These are phyloP conservation scores for Phalaenopsis equestris DNA, from an alignment of 106 monocot species.

Conservation along the genomic window DNA sequence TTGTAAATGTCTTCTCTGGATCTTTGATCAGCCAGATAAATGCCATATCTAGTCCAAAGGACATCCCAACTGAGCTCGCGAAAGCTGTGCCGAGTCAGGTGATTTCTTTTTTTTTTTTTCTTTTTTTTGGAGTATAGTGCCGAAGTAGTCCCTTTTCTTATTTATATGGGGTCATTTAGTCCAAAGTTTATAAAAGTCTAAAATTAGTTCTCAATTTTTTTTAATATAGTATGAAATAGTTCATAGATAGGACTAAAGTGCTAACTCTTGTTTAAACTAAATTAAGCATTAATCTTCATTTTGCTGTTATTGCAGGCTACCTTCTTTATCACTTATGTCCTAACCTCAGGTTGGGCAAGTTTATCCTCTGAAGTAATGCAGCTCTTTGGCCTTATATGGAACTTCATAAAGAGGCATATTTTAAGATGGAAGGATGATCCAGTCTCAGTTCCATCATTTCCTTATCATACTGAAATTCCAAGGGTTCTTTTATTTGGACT, in stretches of 20 bases:
- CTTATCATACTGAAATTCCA: conserved; percentile 94
- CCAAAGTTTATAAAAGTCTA: too few relatives aligned
- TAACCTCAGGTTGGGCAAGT: conserved; percentile 99
- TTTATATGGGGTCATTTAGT: too few relatives aligned
- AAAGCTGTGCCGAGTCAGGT: conserved; percentile 92
- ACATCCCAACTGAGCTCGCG: conserved; percentile 73
- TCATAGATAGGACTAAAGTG: too few relatives aligned
- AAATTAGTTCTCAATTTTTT: background rate
- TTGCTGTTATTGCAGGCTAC: conserved; percentile 66
- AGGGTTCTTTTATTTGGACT: conserved; percentile 76
- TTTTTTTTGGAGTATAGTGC: background rate
- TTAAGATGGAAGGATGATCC: conserved; percentile 32
- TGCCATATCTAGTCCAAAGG: conserved; percentile 68
- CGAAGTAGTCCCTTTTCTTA: too few relatives aligned
- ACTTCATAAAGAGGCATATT: conserved; percentile 51
- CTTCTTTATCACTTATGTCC: conserved; percentile 91
- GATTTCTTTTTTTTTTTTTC: conserved; percentile 4
- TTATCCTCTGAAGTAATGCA: conserved; percentile 84
- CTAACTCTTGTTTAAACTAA: background rate
- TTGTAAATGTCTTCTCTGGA: conserved; percentile 90
- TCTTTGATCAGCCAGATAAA: conserved; percentile 75
- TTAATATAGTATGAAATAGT: too few relatives aligned
- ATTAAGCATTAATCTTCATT: background rate
- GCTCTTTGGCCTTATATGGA: conserved; percentile 64
- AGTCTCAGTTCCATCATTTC: conserved; percentile 64